Evolutionary conservation across 768 basidiomycete species (phyloP), one percentile per base, ranked within the genome.

Genomic region (Phylloporus rhodoxanthus): DNA sequence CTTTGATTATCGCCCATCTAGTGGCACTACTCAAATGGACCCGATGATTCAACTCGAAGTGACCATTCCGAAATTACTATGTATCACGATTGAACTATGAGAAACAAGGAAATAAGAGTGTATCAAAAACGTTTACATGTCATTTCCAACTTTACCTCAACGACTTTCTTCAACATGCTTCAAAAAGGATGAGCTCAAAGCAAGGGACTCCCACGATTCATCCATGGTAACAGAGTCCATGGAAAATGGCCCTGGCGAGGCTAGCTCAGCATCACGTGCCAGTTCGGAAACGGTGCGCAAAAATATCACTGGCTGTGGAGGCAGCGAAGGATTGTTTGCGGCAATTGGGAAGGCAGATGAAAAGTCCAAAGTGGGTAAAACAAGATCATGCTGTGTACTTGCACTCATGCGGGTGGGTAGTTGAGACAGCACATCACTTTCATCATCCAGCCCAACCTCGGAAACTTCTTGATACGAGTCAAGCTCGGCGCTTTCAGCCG

Each of bases 321-420:
- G 51, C 1, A 30, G 25, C 0, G 52, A 37, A 51, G 41, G 25
- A 26, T 47, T 48, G 33, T 45, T 33, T 17, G 40, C 25, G 8
- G 48, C 44, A 8, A 45, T 47, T 13, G 56, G 36, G 23, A 76
- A 77, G 8, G 73, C 67, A 5, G 81, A 75, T 0, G 85, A 85
- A 54, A 87, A 77, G 62, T 89, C 86, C 45, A 90, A 74, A 1
- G 80, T 85, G 5, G 89, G 88, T n/a, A 91, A 69, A 10, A 91
- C 67, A 50, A 93, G 78, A 3, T 87, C 86, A 17, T 78, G 70
- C 3, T 85, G 71, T 10, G 83, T 78, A 58, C 87, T 83, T 20
- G 57, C 59, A 20, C 76, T 68, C 21, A 49, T 46, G 6, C 60
- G 53, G 41, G 59, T 52, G 8, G 53, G 52, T 2, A 53, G 46